Evolutionary conservation across 2,329 filamentous ascomycete genomes (phyloP).

Genomic region (Trichoderma afroharzianum): DNA sequence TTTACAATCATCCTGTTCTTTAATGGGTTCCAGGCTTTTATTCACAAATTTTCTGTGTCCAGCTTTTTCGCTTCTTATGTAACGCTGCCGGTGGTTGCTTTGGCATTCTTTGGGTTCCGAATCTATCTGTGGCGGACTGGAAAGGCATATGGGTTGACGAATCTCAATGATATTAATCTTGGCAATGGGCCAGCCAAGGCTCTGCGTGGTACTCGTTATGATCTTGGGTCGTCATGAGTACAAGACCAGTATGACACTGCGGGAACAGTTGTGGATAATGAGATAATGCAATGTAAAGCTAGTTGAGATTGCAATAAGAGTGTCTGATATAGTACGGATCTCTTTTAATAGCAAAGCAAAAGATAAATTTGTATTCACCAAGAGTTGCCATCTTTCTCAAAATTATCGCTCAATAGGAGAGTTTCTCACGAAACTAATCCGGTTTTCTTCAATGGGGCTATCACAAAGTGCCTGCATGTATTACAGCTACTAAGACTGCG

Average conservation of each 20-base stretch:
- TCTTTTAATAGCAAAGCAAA: background rate
- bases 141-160: slow-evolving; percentile 4
- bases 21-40: slow-evolving; percentile 43
- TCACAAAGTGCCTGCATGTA: background rate
- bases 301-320: background rate
- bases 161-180: slow-evolving; percentile 12
- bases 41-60: slow-evolving; percentile 36
- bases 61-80: slow-evolving; percentile 41
- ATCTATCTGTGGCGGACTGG: slow-evolving; percentile 3
- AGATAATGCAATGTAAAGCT: background rate
- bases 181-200: slow-evolving; percentile 14
- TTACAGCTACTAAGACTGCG: background rate
- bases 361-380: background rate
- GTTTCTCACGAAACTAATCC: background rate
- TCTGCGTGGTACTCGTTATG: slow-evolving; percentile 9
- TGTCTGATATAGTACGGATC: background rate
- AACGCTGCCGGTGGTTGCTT: slow-evolving; percentile 25
- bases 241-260: background rate
- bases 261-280: background rate
- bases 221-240: slow-evolving; percentile 3
- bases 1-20: slow-evolving; percentile 42
- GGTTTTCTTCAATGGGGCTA: background rate
- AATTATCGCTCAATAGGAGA: background rate
- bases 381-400: background rate
- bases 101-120: slow-evolving; percentile 39